A percentile compares a stretch with the other conserved stretches of the same genome.
Evolutionary conservation across 2,329 filamentous ascomycete genomes (phyloP).

Genomic region (Aspergillus brunneoviolaceus): DNA sequence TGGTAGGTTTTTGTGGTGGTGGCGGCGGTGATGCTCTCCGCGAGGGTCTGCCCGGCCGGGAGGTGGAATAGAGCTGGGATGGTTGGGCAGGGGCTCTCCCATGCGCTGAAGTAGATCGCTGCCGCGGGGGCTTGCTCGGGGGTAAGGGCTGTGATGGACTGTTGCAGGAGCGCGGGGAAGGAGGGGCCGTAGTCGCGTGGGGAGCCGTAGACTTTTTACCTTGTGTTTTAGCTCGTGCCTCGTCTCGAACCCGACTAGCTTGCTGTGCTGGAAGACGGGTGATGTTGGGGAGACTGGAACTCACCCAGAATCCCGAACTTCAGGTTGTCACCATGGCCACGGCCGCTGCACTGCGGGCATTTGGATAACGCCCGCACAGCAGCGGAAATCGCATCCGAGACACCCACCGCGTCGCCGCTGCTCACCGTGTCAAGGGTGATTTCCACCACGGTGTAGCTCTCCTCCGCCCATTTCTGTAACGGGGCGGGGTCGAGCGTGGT

Average conservation of each 20-base stretch:
- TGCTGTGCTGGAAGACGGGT: too few relatives aligned
- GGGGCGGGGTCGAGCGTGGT: conserved; percentile 54
- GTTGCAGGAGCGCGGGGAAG: conserved; percentile 14
- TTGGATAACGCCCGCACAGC: conserved; percentile 18
- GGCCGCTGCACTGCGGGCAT: conserved; percentile 26
- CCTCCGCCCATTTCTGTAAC: conserved; percentile 68
- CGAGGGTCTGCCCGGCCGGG: background rate
- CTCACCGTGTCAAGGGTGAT: conserved; percentile 33
- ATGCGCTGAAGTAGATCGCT: conserved; percentile 22
- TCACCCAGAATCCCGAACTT: conserved; percentile 25
- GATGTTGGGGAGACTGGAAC: background rate
- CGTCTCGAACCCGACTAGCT: too few relatives aligned
- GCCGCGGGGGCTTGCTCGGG: conserved; percentile 8
- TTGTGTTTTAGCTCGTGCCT: background rate
- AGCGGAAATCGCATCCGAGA: conserved; percentile 11
- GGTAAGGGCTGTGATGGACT: background rate
- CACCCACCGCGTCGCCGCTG: conserved; percentile 14
- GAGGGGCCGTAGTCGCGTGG: conserved; percentile 21
- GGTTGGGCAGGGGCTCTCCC: conserved; percentile 6
- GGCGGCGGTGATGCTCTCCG: background rate
- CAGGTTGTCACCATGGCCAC: conserved; percentile 8
- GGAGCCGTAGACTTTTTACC: conserved; percentile 27
- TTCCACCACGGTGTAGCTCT: conserved; percentile 64
- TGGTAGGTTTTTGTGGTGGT: background rate
- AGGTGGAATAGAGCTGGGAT: conserved; percentile 20